These are phyloP conservation scores for Graphium sp. DNA, from an alignment of 2,329 filamentous ascomycete species.

Conservation along the genomic window DNA sequence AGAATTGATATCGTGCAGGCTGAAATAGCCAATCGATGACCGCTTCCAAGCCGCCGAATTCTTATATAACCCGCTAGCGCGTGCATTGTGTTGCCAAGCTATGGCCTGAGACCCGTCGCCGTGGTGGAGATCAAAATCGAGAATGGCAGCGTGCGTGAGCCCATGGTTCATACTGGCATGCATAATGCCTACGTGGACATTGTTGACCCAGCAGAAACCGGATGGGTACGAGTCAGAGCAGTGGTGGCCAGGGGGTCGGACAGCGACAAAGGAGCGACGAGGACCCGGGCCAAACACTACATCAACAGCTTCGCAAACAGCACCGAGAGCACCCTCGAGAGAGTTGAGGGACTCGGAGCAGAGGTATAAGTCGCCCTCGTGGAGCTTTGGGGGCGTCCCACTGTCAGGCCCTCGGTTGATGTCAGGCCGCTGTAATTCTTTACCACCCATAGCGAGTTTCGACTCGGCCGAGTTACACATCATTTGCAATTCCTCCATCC, in stretches of 20 bases:
- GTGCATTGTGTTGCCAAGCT: constrained; percentile 75
- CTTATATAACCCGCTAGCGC: constrained; percentile 41
- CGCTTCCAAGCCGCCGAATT: constrained; percentile 66
- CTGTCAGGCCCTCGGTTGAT: constrained; percentile 32
- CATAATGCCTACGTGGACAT: constrained; percentile 92
- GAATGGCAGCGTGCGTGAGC: constrained; percentile 82
- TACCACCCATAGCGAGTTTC: constrained; percentile 60
- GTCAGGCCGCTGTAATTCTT: constrained; percentile 58
- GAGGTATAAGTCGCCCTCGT: constrained; percentile 83
- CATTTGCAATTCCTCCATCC: constrained; percentile 80
- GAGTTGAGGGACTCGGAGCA: constrained; percentile 74
- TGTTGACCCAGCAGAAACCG: constrained; percentile 97
- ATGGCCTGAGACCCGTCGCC: constrained; percentile 94
- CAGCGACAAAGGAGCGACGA: constrained; percentile 73
- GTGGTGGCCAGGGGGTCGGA: constrained; percentile 88
- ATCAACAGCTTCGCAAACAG: constrained; percentile 86
- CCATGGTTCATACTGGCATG: constrained; percentile 73
- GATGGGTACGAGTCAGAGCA: constrained; percentile 82
- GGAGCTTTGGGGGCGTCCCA: constrained; percentile 38
- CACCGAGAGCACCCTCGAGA: constrained; percentile 80
- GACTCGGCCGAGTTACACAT: constrained; percentile 73
- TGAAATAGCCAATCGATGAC: constrained; percentile 86
- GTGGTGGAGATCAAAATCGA: constrained; percentile 85
- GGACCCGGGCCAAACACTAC: constrained; percentile 53
- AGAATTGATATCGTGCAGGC: constrained; percentile 94